phyloP scores from a whole-genome alignment of 768 basidiomycete species.

The Amanita thiersii region DNA sequence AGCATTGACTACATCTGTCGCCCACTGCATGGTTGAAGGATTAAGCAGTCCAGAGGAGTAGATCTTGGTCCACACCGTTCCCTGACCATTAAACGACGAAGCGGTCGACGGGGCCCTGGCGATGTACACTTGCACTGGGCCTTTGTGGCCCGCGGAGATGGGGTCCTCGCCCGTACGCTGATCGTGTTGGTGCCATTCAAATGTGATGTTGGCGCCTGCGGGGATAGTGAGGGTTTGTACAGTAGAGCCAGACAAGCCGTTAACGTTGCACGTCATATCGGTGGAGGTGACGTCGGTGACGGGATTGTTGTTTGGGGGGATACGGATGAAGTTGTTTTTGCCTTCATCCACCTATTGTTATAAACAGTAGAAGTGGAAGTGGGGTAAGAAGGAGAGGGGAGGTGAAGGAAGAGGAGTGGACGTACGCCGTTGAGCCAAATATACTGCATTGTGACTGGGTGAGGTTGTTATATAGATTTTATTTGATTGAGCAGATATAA shows the following conservation, averaged over 20 bases:
- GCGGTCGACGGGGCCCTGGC: slow-evolving; percentile 41
- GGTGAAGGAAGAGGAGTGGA: too few relatives aligned
- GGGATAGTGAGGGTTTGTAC: slow-evolving; percentile 32
- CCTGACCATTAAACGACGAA: slow-evolving; percentile 37
- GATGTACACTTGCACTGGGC: slow-evolving; percentile 41
- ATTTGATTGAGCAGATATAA: not conserved
- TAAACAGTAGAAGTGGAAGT: not conserved
- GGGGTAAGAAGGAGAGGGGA: not conserved
- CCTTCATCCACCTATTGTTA: slow-evolving; percentile 33
- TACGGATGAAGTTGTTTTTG: slow-evolving; percentile 34
- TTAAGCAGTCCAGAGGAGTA: slow-evolving; percentile 39
- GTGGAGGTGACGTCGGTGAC: slow-evolving; percentile 47
- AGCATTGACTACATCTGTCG: slow-evolving; percentile 41
- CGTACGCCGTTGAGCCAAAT: slow-evolving; percentile 40
- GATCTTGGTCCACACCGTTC: slow-evolving; percentile 47
- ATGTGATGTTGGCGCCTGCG: slow-evolving; percentile 37
- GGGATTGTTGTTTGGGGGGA: slow-evolving; percentile 46
- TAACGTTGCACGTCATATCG: slow-evolving; percentile 46
- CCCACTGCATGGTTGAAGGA: slow-evolving; percentile 31
- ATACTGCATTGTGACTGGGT: slow-evolving; percentile 41
- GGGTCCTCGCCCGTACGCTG: slow-evolving; percentile 46
- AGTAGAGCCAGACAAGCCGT: slow-evolving; percentile 31
- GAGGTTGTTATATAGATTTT: not conserved
- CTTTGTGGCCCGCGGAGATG: slow-evolving; percentile 43
- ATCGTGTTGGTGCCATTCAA: slow-evolving; percentile 49